Conservation (phyloP, 176 grass and related monocot genomes). For the Tillandsia fasciculata region DNA sequence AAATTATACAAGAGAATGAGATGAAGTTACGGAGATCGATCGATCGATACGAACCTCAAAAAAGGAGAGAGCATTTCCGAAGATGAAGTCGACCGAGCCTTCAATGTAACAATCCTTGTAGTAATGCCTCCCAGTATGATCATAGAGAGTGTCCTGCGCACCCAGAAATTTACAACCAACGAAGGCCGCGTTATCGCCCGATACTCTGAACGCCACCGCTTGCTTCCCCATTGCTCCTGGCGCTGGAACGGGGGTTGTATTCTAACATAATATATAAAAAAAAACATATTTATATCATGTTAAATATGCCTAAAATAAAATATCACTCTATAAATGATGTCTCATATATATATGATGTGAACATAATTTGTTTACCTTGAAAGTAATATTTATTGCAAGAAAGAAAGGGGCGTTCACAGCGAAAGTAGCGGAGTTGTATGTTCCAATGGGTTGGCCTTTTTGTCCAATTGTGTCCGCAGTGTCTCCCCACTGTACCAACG, state of each 20-base stretch:
- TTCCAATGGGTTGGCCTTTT: slow-evolving; percentile 53
- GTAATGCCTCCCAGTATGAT: slow-evolving; percentile 70
- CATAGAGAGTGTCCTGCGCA: slow-evolving; percentile 88
- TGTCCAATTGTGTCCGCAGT: slow-evolving; percentile 51
- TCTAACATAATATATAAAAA: slow-evolving; percentile 21
- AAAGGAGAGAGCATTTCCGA: slow-evolving; percentile 88
- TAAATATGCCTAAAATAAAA: no score
- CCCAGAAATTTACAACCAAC: slow-evolving; percentile 71
- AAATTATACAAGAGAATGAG: no score
- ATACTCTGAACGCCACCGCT: slow-evolving; percentile 74
- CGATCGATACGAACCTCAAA: slow-evolving; percentile 35
- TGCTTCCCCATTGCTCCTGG: slow-evolving; percentile 78
- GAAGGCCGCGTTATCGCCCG: slow-evolving; percentile 77
- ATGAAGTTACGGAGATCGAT: no score
- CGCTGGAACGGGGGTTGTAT: slow-evolving; percentile 63
- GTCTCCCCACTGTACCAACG: slow-evolving; percentile 82
- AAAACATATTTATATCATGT: no score
- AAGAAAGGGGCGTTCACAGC: slow-evolving; percentile 89
- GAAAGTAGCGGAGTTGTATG: slow-evolving; percentile 80
- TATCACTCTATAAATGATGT: no score
- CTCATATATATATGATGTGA: no score
- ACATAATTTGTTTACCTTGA: slow-evolving; percentile 39
- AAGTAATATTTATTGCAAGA: slow-evolving; percentile 88
- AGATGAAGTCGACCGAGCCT: slow-evolving; percentile 97
- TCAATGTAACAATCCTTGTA: slow-evolving; percentile 97